Evolutionary conservation across 2,329 filamentous ascomycete species (phyloP), one percentile per base, ranked within the genome.

Genomic region (Fusarium avenaceum): DNA sequence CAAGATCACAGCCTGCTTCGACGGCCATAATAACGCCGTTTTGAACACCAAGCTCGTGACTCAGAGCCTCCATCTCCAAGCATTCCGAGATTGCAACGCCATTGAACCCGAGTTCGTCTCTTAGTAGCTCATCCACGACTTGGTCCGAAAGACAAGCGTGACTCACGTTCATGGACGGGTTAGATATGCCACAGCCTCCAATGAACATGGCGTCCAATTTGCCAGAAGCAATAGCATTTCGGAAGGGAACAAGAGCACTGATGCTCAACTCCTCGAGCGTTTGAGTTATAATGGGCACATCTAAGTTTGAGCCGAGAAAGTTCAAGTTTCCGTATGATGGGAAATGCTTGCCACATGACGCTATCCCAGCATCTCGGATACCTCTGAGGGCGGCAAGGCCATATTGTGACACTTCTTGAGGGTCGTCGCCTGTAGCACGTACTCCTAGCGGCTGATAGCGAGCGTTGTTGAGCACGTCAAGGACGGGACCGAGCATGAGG

Each of bases 1-100:
- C 89, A 53, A 98, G 83, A 77, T 99, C 96, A 76, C 96, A 98
- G 15, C 96, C 96, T 32, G 96, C 95, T 77, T 97, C 96, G 50
- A 97, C 92, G 5, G 96, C 96, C 94, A 97, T 97, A 72, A 98
- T 93, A 1, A 95, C 97, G 14, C 96, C 96, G 40, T 96, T 95
- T 71, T 95, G 94, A 19, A 99, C 94, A n/a, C 95, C 95, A 49
- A 98, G 96, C 73, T 97, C 96, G 75, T 97, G 93, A 68, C 93
- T 96, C 10, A 98, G 86, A 0, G 94, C 94, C 75, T 97, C 94
- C 95, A 98, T 98, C 77, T 97, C 95, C 9, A 98, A 82, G 70
- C 95, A 98, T 76, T 98, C 95, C 0, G 94, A 97, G 49, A 98
- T 93, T 24, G 96, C 94, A 4, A 98, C 94, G 2, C 95, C 95